phyloP scores from a whole-genome alignment of 2,329 filamentous ascomycete species.

The Paracorniculantispora psalliotae region DNA sequence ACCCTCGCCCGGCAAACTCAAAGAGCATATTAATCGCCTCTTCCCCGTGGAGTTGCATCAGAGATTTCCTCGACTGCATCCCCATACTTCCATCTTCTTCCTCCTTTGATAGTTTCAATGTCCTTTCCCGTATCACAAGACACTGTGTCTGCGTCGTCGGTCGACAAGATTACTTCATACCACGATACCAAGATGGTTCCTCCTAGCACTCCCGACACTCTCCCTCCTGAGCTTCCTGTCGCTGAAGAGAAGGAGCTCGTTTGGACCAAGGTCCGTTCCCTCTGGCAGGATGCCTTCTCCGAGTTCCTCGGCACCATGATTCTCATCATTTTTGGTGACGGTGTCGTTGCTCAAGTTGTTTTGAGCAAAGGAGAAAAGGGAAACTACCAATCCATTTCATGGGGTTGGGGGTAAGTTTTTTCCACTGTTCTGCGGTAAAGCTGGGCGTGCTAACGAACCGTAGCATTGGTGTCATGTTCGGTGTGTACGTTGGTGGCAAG shows the following conservation, averaged over 20 bases:
- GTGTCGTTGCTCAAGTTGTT: slow-evolving; percentile 65
- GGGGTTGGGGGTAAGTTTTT: slow-evolving; percentile 43
- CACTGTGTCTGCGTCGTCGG: slow-evolving; percentile 30
- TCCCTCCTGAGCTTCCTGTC: slow-evolving; percentile 15
- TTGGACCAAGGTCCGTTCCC: slow-evolving; percentile 50
- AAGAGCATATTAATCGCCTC: slow-evolving; percentile 12
- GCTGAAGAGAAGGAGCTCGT: slow-evolving; percentile 22
- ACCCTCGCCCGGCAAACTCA: not conserved
- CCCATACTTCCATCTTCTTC: slow-evolving; percentile 7
- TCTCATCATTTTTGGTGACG: slow-evolving; percentile 64
- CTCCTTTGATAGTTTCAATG: slow-evolving; percentile 23
- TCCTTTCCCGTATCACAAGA: slow-evolving; percentile 24
- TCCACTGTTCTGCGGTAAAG: not conserved
- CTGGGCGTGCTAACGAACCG: slow-evolving; percentile 10
- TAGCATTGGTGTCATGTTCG: slow-evolving; percentile 62
- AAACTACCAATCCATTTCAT: slow-evolving; percentile 44
- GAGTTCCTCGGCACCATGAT: slow-evolving; percentile 67
- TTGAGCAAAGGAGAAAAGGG: slow-evolving; percentile 48
- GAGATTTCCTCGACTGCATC: not conserved
- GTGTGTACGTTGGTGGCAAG: slow-evolving; percentile 61
- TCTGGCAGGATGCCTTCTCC: slow-evolving; percentile 54
- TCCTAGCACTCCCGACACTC: slow-evolving; percentile 9
- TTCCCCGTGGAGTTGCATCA: slow-evolving; percentile 12
- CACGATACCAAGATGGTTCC: slow-evolving; percentile 29
- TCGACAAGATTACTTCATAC: slow-evolving; percentile 27